Conservation (phyloP, 2,329 filamentous ascomycete genomes). For the Sporothrix brasiliensis region DNA sequence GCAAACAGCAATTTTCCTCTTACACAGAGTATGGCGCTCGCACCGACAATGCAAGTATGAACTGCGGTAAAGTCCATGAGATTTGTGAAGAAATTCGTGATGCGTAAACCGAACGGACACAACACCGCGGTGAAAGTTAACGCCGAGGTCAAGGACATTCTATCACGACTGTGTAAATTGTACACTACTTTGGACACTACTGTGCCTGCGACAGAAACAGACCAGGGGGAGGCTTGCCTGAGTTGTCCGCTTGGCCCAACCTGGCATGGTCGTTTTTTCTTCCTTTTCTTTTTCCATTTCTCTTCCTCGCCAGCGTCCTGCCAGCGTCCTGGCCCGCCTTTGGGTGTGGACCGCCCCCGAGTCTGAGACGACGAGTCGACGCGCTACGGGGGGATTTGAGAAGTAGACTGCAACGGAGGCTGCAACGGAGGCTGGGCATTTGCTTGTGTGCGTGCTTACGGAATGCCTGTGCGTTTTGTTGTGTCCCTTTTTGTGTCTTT, state of each 20-base stretch:
- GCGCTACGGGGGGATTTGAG: constrained; percentile 10
- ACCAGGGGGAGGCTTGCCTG: background rate
- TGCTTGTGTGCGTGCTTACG: background rate
- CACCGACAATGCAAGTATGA: too few relatives aligned
- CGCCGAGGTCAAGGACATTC: background rate
- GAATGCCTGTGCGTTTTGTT: too few relatives aligned
- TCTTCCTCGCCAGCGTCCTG: too few relatives aligned
- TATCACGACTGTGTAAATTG: too few relatives aligned
- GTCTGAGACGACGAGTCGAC: constrained; percentile 17
- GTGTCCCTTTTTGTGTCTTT: background rate
- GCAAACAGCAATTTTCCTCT: background rate
- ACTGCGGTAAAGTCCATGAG: too few relatives aligned
- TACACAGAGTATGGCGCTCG: too few relatives aligned
- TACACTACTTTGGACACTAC: too few relatives aligned
- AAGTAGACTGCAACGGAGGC: background rate
- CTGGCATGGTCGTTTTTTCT: background rate
- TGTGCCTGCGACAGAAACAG: background rate
- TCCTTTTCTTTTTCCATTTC: background rate
- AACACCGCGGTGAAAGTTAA: background rate
- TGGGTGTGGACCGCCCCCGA: constrained; percentile 23
- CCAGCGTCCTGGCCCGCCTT: background rate
- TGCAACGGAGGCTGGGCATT: constrained; percentile 12
- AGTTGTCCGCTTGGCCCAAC: background rate
- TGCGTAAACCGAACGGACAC: too few relatives aligned
- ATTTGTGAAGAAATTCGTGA: too few relatives aligned